Base-by-base conservation (phyloP, 306 rosid genomes). In the Vigna mungo region DNA sequence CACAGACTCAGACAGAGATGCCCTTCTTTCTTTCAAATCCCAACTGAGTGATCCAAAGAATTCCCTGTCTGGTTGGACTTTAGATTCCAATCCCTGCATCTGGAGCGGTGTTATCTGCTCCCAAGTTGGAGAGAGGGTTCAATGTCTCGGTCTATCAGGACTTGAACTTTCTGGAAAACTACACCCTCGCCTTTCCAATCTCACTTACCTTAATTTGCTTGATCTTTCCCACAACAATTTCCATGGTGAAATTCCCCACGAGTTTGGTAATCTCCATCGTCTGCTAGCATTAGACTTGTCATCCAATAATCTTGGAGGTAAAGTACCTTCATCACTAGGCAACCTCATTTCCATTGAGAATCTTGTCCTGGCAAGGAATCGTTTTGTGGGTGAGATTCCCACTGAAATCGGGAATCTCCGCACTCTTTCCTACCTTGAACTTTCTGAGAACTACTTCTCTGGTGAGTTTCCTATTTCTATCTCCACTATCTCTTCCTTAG, bases 51-150 rank as follows among this genome's bases (percentile, higher is more conserved):
- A 84, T 39, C 80, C 85, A 30, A 54, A 53, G 15, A 73, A 72
- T 61, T 37, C 59, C 9, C 52, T 84, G 0, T 67, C 78, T 3
- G 4, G 4, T 0, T 85, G 85, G 88, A 21, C 2, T 14, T 0
- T 8, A 10, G 4, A 69, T 81, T 85, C 85, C 12, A 61, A 44
- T 44, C 85, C 77, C 34, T 84, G 88, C 27, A 59, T 46, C 1
- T 84, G 88, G 88, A 25, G 30, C 13, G 85, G 88, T 44, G 83
- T 81, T 3, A 62, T 76, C 4, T 83, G 89, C 76, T 72, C 77
- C 74, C 80, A 49, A 60, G 11, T 20, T 67, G 78, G 66, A 43
- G 34, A 15, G 4, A 74, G 74, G 76, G 87, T 86, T 20, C 59
- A 68, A 34, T 80, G 79, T 49, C 85, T 86, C 16, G n/a, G 9